Evolutionary conservation across 2,329 filamentous ascomycete species (phyloP), one percentile per base, ranked within the genome.

Genomic region (Stachybotrys chlorohalonatus): DNA sequence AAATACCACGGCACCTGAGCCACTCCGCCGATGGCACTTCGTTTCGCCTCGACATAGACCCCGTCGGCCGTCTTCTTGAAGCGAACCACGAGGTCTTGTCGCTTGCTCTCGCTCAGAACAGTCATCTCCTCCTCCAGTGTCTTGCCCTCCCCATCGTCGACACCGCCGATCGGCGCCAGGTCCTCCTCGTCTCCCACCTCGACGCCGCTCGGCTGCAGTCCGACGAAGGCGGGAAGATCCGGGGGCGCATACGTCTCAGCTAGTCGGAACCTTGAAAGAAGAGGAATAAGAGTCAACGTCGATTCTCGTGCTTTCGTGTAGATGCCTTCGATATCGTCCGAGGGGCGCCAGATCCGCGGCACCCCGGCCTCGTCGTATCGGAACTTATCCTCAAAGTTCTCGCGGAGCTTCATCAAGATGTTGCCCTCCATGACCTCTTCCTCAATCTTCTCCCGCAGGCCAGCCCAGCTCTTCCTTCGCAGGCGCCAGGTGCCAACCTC

Each of bases 381-480:
- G 81, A 99, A 99, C 73, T 96, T 96, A 75, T 99, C 94, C 73
- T 99, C 94, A 62, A 99, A 99, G 75, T 96, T 97, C 71, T 99
- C 94, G 42, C 94, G 85, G 52, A 99, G 82, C 76, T 99, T 99
- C 62, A 97, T 79, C 39, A 97, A 76, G 53, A 99, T 85, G 67
- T 97, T 99, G 64, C 93, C 93, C 73, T 97, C 94, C 85, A 95
- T 95, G 67, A 96, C 90, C 72, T 99, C 94, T 67, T 99, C 94
- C 42, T 97, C 93, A 58, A 99, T 88, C 76, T 90, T 94, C 56
- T 90, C 86, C 49, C 90, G 83, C 57, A 99, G 78, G 13, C 93
- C 92, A 47, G 86, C 86, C 94, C 94, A 99, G 58, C 90, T 94
- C 78, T 97, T 97, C 59, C 93, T 85, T 56, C 93, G 85, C 60